Percentiles rank a stretch among this genome's conserved stretches.
Conservation (phyloP, 371 early-diverging fungal genomes). For the Aphelidium insulamus region DNA sequence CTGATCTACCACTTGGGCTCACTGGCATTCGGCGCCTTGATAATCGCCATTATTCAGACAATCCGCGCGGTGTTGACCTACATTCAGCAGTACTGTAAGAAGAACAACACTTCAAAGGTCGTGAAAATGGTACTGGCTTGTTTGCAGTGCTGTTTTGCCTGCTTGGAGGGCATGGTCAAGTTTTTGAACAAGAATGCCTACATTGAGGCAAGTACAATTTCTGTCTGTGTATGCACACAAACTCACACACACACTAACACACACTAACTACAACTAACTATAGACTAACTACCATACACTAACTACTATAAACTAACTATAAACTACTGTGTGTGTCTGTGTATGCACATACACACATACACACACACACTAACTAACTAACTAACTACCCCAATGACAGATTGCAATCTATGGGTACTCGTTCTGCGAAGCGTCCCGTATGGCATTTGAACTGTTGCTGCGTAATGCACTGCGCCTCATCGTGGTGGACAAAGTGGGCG, state of each 20-base stretch:
- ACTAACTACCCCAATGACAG: background rate
- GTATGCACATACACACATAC: too few species aligned
- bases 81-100: conserved; percentile 5
- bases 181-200: conserved; percentile 29
- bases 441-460: conserved; percentile 6
- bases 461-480: conserved; percentile 6
- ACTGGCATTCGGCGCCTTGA: conserved; percentile 18
- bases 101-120: conserved; percentile 5
- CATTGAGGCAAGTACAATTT: conserved; percentile 6
- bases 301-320: too few species aligned
- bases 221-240: too few species aligned
- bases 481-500: conserved; percentile 3
- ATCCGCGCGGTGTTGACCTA: conserved; percentile 11
- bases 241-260: too few species aligned
- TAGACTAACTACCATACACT: too few species aligned
- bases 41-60: conserved; percentile 20
- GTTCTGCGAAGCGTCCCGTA: conserved; percentile 18
- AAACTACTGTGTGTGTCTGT: too few species aligned
- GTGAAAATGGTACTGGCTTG: conserved; percentile 14
- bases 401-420: conserved; percentile 21
- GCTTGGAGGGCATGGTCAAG: conserved; percentile 15
- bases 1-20: conserved; percentile 26
- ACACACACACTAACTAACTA: too few species aligned
- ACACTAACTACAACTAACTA: too few species aligned
- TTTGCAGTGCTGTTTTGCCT: conserved; percentile 16